phyloP scores from a whole-genome alignment of 2,329 filamentous ascomycete genomes.

The Tolypocladium tropicale region DNA sequence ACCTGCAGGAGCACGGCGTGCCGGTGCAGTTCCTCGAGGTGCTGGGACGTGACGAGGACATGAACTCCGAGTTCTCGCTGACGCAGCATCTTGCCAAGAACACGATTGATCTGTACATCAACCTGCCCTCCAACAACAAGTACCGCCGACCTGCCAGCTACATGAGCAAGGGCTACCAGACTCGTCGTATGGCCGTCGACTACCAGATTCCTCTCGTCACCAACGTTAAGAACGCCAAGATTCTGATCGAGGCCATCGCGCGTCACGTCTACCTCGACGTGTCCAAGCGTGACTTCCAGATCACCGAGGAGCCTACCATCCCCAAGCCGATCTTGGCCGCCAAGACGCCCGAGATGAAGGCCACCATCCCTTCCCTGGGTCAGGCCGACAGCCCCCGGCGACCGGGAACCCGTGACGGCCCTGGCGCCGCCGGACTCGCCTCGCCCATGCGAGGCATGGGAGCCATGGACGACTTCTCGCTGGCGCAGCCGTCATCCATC shows the following conservation, averaged over 20 bases:
- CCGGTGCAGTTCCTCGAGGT: constrained; percentile 90
- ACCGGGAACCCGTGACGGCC: constrained; percentile 16
- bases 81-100: constrained; percentile 97
- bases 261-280: constrained; percentile 81
- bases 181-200: constrained; percentile 94
- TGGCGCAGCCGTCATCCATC: constrained; percentile 38
- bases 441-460: constrained; percentile 13
- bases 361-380: constrained; percentile 28
- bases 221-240: constrained; percentile 98
- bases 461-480: constrained; percentile 32
- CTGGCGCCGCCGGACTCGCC: constrained; percentile 9
- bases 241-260: constrained; percentile 87
- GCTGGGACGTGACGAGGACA: constrained; percentile 67
- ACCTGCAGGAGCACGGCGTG: constrained; percentile 85
- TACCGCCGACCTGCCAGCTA: constrained; percentile 96
- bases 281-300: constrained; percentile 79
- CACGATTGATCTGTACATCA: constrained; percentile 97
- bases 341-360: constrained; percentile 49
- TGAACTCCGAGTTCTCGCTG: constrained; percentile 92
- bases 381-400: constrained; percentile 25
- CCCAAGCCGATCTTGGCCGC: constrained; percentile 49
- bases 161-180: constrained; percentile 96
- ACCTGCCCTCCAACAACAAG: constrained; percentile 95
- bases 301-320: constrained; percentile 71
- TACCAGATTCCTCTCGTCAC: constrained; percentile 94